Evolutionary conservation across 129 eudicot genomes (phyloP), one percentile per base, ranked within the genome.

Genomic region (Gnaphalium uliginosum): DNA sequence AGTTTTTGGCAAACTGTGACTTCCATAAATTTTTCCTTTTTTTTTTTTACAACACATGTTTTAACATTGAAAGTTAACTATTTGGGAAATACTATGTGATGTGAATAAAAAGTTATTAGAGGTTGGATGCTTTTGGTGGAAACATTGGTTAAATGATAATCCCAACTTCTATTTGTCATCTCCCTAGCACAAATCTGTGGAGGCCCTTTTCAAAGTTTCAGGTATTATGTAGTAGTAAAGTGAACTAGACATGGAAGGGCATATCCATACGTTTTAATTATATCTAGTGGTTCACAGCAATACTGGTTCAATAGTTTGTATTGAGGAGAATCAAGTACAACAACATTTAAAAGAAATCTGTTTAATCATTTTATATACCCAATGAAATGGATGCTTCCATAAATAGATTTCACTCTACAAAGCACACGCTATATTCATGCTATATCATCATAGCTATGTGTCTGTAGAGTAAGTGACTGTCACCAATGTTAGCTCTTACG

Each of bases 271-370:
- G 67, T 10, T 76, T 17, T 66, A 67, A 39, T 18, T 53, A 22
- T 67, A 9, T 25, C 30, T 69, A 68, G 57, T 68, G 75, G 62
- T 7, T 39, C 41, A 41, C 51, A 18, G 7, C 24, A 58, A 69
- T 68, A 43, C 68, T 21, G 26, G 21, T 32, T 57, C 17, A 33
- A n/a, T 37, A 57, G 50, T 14, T 54, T 70, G 51, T 21, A 14
- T 43, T 58, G 22, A 43, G 62, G 66, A 60, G 71, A 43, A 70
- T 61, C 76, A 46, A 46, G 65, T 46, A 22, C 76, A 21, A 3
- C 13, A 32, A 48, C 39, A 46, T 26, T 46, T 15, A 35, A 35
- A 43, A 43, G 54, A 70, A 69, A 14, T 6, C 37, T 19, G 62
- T 59, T 37, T 9, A 39, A 69, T 23, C n/a, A 8, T 17, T 17